Evolutionary conservation across 192 early-diverging fungal genomes (phyloP).

Genomic region (Rhizophagus prolifer): DNA sequence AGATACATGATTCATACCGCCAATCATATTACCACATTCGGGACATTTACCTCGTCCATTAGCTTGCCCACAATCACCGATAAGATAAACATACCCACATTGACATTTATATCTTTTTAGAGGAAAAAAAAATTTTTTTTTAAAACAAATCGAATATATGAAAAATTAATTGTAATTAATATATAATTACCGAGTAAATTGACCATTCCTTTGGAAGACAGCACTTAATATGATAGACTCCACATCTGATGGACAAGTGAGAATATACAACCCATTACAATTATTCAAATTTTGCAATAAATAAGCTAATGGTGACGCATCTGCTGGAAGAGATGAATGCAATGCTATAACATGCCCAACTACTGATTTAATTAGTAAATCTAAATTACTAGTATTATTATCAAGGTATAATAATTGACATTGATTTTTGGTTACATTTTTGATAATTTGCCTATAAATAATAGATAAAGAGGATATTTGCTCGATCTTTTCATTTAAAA

Average conservation of each 20-base stretch:
- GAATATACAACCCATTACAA: constrained; percentile 7
- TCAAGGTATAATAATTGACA: neutral
- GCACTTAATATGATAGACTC: neutral
- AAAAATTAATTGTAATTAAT: neutral
- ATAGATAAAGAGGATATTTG: neutral
- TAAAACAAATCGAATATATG: neutral
- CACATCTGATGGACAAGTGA: constrained; percentile 5
- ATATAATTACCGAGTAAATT: neutral
- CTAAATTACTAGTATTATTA: neutral
- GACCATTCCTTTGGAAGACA: neutral
- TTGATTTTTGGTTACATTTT: neutral
- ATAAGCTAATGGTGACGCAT: constrained; percentile 15
- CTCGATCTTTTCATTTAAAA: constrained; percentile 18
- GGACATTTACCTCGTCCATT: neutral
- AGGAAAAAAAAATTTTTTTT: neutral
- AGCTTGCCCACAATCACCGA: constrained; percentile 25
- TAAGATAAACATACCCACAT: constrained; percentile 26
- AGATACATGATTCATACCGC: neutral
- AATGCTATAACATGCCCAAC: constrained; percentile 17
- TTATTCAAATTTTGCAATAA: constrained; percentile 13
- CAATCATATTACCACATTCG: constrained; percentile 11
- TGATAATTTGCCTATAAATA: constrained; percentile 2
- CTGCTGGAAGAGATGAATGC: constrained; percentile 14
- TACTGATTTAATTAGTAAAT: constrained; percentile 18
- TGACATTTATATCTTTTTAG: constrained; percentile 24